Conservation (phyloP, 164 flowering plant species). For the Sextonia rubra region DNA sequence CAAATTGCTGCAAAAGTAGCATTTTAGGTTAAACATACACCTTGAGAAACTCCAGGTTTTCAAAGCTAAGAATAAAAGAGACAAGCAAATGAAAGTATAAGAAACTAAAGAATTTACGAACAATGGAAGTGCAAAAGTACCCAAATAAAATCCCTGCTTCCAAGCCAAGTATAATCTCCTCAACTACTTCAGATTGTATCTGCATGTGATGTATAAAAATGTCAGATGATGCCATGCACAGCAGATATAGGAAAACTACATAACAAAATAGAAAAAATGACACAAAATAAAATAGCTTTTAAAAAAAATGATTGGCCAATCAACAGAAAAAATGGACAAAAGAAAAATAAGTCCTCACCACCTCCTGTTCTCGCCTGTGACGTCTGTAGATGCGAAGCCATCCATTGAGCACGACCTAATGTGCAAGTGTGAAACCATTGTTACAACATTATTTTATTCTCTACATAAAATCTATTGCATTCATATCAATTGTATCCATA, state of each 20-base stretch:
- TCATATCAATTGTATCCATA: neutral
- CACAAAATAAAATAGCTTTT: neutral
- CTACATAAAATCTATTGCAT: neutral
- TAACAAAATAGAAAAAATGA: neutral
- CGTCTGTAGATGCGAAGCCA: slow-evolving; percentile 87
- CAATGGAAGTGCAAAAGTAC: slow-evolving; percentile 27
- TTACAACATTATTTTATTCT: neutral
- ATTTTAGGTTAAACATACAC: neutral
- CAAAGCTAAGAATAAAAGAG: neutral
- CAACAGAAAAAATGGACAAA: neutral
- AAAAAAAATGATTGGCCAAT: neutral
- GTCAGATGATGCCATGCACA: neutral
- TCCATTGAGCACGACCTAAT: slow-evolving; percentile 80
- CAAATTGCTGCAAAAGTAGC: neutral
- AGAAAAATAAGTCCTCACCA: slow-evolving; percentile 40
- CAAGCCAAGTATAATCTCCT: slow-evolving; percentile 91
- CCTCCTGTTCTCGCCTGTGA: slow-evolving; percentile 79
- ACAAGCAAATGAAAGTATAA: neutral
- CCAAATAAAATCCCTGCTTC: slow-evolving; percentile 98
- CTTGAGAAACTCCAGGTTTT: neutral
- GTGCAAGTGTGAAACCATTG: slow-evolving; percentile 3
- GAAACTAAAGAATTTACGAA: neutral
- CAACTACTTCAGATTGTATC: slow-evolving; percentile 95
- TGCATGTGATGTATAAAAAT: slow-evolving; percentile 26
- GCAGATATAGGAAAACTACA: neutral